Percentiles rank a stretch among this genome's conserved stretches.
Conservation (phyloP, 352 stramenopile species). For the Globisporangium okanoganense region DNA sequence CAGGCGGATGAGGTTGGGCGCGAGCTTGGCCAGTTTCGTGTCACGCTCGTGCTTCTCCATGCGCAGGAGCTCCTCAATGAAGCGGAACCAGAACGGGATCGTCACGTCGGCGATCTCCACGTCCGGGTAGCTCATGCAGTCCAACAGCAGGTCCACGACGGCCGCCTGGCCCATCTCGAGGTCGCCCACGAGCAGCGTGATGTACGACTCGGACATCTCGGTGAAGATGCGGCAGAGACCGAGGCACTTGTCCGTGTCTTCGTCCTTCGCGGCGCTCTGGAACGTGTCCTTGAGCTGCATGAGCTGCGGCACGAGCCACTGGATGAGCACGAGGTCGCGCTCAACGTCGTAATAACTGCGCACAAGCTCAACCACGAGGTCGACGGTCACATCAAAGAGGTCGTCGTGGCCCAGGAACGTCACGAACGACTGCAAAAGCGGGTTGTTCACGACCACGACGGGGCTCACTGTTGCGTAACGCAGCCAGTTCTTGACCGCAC, state of each 20-base stretch:
- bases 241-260: slow-evolving; percentile 74
- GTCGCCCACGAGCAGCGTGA: slow-evolving; percentile 70
- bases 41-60: slow-evolving; percentile 10
- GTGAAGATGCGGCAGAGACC: slow-evolving; percentile 88
- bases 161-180: slow-evolving; percentile 50
- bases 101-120: slow-evolving; percentile 79
- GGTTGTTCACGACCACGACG: slow-evolving; percentile 49
- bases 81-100: slow-evolving; percentile 81
- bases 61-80: slow-evolving; percentile 46
- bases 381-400: slow-evolving; percentile 81
- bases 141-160: slow-evolving; percentile 82
- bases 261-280: slow-evolving; percentile 34
- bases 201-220: slow-evolving; percentile 86
- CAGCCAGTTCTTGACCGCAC: slow-evolving; percentile 60
- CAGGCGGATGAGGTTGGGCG: slow-evolving; percentile 49
- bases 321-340: slow-evolving; percentile 47
- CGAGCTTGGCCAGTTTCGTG: slow-evolving; percentile 36
- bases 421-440: slow-evolving; percentile 62
- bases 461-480: slow-evolving; percentile 43
- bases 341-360: slow-evolving; percentile 48
- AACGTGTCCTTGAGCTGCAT: slow-evolving; percentile 64
- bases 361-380: slow-evolving; percentile 81
- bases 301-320: slow-evolving; percentile 77
- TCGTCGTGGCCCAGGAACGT: slow-evolving; percentile 65
- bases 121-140: slow-evolving; percentile 83